phyloP scores from a whole-genome alignment of 192 early-diverging fungal genomes.

The Dissophora globulifera region DNA sequence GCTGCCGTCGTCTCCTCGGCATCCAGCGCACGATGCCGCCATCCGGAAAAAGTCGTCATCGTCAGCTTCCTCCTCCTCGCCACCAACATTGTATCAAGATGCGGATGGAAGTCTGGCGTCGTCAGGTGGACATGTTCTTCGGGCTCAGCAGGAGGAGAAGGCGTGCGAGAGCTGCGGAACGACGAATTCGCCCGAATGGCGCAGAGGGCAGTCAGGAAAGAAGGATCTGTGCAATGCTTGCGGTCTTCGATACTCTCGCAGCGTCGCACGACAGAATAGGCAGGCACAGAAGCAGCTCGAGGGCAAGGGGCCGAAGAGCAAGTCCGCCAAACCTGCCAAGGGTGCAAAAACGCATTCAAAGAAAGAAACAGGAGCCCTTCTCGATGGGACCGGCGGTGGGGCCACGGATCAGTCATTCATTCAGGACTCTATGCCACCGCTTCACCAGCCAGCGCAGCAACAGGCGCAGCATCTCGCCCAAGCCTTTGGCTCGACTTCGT shows the following conservation, averaged over 20 bases:
- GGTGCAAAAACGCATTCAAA: conserved; percentile 9
- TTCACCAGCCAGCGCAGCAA: too few relatives aligned
- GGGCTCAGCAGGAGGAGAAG: conserved; percentile 37
- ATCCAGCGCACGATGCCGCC: conserved; percentile 45
- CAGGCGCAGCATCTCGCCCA: background rate
- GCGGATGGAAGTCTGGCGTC: conserved; percentile 8
- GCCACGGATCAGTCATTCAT: too few relatives aligned
- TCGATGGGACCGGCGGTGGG: too few relatives aligned
- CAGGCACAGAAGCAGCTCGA: conserved; percentile 53
- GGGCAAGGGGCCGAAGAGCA: conserved; percentile 23
- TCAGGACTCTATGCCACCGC: too few relatives aligned
- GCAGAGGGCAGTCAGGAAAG: conserved; percentile 65
- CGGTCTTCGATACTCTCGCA: conserved; percentile 61
- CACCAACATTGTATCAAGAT: conserved; percentile 19
- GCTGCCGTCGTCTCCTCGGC: conserved; percentile 20
- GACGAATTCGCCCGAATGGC: conserved; percentile 64
- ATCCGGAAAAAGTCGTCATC: conserved; percentile 34
- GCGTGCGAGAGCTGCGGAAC: conserved; percentile 62
- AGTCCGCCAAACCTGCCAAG: conserved; percentile 27
- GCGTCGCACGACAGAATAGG: conserved; percentile 52
- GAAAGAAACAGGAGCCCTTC: background rate
- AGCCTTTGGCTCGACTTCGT: background rate
- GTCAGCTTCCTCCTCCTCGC: conserved; percentile 15
- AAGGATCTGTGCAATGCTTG: conserved; percentile 69
- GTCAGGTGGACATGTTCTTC: conserved; percentile 16